Base-by-base conservation (phyloP, 192 early-diverging fungal species). In the Allomyces macrogynus region DNA sequence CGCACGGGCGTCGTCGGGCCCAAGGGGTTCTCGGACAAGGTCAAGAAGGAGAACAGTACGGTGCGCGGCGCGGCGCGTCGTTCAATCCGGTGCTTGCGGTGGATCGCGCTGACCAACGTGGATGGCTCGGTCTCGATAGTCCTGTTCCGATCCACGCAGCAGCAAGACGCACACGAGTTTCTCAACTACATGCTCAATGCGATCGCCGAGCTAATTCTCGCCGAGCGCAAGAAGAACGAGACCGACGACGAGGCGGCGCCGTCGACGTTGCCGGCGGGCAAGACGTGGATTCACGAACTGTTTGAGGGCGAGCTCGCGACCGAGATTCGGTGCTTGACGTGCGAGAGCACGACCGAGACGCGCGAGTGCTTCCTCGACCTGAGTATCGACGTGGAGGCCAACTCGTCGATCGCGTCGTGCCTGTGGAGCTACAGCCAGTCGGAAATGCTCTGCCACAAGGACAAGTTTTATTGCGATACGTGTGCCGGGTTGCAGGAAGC, bases 121-220 rank as follows among this genome's bases (percentile, higher is more conserved):
- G 7, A 8, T 40, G 0, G 4, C 32, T 8, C 32, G 32, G 7
- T 40, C 32, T 40, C 32, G 32, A 40, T 23, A 66, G 26, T 62
- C 71, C 71, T 94, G 22, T 99, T 97, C 69, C 82, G 89, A 61
- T 85, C 87, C 67, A 92, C 87, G 25, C 87, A 86, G 78, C 96
- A 99, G 71, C 96, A 99, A 72, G 96, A 99, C 73, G 95, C 93
- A 0, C 96, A 99, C 72, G 96, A 99, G 75, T 93, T 97, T 70
- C 76, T 99, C 43, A 97, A 96, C 78, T 97, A 87, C 71, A 66
- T 91, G 16, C 76, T 99, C 22, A 96, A 97, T 71, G 84, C 86
- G 18, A 89, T 99, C 64, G 86, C 84, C 14, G 95, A 99, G 67
- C 87, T 88, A 16, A 14, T 57, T n/a, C 27, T n/a, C 16, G 49